A percentile compares a stretch with the other conserved stretches of the same genome.
phyloP scores from a whole-genome alignment of 1,284 basidiomycete genomes.

The Farysia itapuensis region DNA sequence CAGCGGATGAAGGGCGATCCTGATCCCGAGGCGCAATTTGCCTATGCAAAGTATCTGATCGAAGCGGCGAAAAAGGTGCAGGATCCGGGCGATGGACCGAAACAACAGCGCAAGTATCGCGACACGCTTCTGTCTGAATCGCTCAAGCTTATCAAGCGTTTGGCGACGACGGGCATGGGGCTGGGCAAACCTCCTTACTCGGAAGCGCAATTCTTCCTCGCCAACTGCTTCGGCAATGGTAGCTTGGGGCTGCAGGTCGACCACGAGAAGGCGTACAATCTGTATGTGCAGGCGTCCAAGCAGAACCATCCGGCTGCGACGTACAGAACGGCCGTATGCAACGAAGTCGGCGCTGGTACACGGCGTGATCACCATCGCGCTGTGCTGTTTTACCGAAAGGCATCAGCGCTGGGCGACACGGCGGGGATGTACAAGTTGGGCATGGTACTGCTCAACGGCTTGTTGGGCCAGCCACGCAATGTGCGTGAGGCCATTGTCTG shows the following conservation, averaged over 20 bases:
- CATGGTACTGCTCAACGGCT: constrained; percentile 86
- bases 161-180: constrained; percentile 76
- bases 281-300: constrained; percentile 97
- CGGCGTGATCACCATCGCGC: constrained; percentile 82
- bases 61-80: constrained; percentile 87
- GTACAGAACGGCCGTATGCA: constrained; percentile 97
- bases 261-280: constrained; percentile 94
- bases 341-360: constrained; percentile 99
- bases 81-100: constrained; percentile 51
- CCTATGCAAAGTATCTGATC: constrained; percentile 95
- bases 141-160: constrained; percentile 84
- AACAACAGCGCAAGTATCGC: constrained; percentile 71
- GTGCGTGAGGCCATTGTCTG: constrained; percentile 89
- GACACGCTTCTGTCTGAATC: constrained; percentile 85
- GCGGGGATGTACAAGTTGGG: constrained; percentile 99
- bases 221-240: constrained; percentile 95
- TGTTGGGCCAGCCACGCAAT: constrained; percentile 80
- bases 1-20: constrained; percentile 95
- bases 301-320: constrained; percentile 93
- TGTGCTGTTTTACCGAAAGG: constrained; percentile 93
- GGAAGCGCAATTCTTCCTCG: constrained; percentile 99
- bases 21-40: constrained; percentile 97
- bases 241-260: constrained; percentile 91
- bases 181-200: constrained; percentile 70
- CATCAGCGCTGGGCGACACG: constrained; percentile 91